Conservation (phyloP, 2,329 filamentous ascomycete species). For the Pyrenochaeta sp. region DNA sequence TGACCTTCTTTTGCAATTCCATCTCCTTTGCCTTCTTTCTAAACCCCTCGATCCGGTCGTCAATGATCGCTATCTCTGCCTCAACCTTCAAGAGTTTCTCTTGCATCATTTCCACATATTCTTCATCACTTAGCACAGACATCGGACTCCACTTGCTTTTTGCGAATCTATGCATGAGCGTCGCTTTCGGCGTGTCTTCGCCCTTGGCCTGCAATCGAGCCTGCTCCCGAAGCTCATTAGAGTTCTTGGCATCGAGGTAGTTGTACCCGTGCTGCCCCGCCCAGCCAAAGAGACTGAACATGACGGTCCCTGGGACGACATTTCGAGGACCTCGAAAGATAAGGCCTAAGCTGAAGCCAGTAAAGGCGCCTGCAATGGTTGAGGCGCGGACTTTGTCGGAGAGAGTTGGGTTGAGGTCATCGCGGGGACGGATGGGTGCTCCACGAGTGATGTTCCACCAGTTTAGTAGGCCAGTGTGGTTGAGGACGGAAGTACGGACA, state of each 20-base stretch:
- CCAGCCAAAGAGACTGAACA: constrained; percentile 67
- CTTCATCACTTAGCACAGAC: constrained; percentile 72
- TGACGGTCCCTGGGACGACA: constrained; percentile 64
- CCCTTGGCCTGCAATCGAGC: constrained; percentile 34
- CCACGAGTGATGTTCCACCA: constrained; percentile 43
- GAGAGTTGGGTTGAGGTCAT: constrained; percentile 59
- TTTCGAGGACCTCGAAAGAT: constrained; percentile 57
- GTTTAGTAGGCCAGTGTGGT: constrained; percentile 39
- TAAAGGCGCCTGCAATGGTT: constrained; percentile 73
- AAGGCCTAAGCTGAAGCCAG: constrained; percentile 63
- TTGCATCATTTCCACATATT: constrained; percentile 74
- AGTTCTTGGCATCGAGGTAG: constrained; percentile 57
- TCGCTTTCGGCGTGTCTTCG: constrained; percentile 46
- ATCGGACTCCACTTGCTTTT: constrained; percentile 77
- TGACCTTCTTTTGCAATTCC: constrained; percentile 20
- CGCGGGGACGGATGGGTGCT: constrained; percentile 25
- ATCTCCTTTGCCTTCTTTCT: constrained; percentile 34
- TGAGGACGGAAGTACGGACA: constrained; percentile 56
- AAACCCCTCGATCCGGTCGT: constrained; percentile 73
- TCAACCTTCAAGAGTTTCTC: constrained; percentile 77
- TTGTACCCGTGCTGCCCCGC: constrained; percentile 66
- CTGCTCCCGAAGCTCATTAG: constrained; percentile 46
- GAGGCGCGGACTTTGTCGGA: constrained; percentile 72
- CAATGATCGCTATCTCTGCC: constrained; percentile 78
- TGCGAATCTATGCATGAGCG: constrained; percentile 60